Base-by-base conservation (phyloP, 257 asterid genomes). In the Lantana camara region DNA sequence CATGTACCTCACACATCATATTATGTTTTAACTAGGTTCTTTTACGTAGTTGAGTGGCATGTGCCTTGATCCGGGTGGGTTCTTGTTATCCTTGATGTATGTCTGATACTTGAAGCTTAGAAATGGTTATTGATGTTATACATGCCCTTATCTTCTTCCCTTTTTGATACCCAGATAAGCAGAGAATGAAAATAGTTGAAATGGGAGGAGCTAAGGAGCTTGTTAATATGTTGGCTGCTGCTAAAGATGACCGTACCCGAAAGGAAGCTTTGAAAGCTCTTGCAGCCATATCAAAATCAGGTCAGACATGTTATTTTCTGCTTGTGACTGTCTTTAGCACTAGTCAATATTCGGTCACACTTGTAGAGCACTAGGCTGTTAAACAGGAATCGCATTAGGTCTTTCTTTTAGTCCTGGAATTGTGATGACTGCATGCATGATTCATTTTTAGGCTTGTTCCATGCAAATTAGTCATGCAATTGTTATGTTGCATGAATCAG, bases 111-210 rank as follows among this genome's bases (percentile, higher is more conserved):
- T 66, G 16, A 40, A 13, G 55, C 59, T 48, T 64, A 58, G 27
- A 47, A 66, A 60, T 57, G 53, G 52, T 60, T 46, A 5, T 5
- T 11, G 59, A 38, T 37, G 19, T 15, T 22, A 14, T 4, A 58
- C 38, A 66, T 38, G 44, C 68, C 30, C 37, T 21, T 23, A 14
- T 13, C 21, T 15, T 44, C 57, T 13, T 24, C 13, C 21, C 4
- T 40, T 40, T 68, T 70, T 17, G 58, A 66, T 64, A 54, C 49
- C 40, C 81, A 93, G 96, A 94, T 58, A 76, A 84, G 66, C 81
- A 78, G 66, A 85, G 97, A 80, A 85, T 86, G 96, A 85, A 78
- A 81, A 90, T 94, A 70, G 95, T 90, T 73, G 98, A 88, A 74
- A 45, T 88, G 80, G 97, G 99, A 52, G 99, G 96, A 44, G 90